Conservation (phyloP, 2,329 filamentous ascomycete genomes). For the Phyllosticta citrichinensis region DNA sequence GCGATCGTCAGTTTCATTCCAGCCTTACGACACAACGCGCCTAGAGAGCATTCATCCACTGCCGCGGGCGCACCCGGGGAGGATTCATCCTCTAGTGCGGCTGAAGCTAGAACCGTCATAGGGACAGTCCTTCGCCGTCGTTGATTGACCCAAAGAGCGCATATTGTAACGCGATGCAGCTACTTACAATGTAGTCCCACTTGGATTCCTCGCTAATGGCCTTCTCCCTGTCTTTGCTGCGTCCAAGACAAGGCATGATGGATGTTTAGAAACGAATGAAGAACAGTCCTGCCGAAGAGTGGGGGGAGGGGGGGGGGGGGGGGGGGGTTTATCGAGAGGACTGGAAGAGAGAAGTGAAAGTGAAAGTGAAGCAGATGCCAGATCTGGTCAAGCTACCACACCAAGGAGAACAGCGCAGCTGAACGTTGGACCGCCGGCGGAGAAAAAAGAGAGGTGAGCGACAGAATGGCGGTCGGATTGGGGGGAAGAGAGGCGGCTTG, state of each 20-base stretch:
- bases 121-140: no score
- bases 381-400: not conserved
- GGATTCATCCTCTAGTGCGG: no score
- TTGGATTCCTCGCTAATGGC: slow-evolving; percentile 41
- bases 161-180: not conserved
- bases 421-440: slow-evolving; percentile 4
- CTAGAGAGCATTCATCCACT: no score
- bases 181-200: slow-evolving; percentile 83
- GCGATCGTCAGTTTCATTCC: slow-evolving; percentile 15
- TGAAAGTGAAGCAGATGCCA: not conserved
- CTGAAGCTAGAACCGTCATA: no score
- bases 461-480: not conserved
- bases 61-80: no score
- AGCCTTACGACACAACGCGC: not conserved
- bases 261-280: not conserved
- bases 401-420: slow-evolving; percentile 4
- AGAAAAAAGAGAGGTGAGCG: not conserved
- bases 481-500: not conserved
- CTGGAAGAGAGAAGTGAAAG: not conserved
- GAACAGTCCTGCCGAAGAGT: slow-evolving; percentile 8
- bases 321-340: not conserved
- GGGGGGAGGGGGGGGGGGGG: no score
- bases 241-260: slow-evolving; percentile 11
- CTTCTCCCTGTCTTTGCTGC: slow-evolving; percentile 25
- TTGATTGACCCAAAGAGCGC: no score